Conservation (phyloP, 257 asterid genomes). For the Rehmannia glutinosa region DNA sequence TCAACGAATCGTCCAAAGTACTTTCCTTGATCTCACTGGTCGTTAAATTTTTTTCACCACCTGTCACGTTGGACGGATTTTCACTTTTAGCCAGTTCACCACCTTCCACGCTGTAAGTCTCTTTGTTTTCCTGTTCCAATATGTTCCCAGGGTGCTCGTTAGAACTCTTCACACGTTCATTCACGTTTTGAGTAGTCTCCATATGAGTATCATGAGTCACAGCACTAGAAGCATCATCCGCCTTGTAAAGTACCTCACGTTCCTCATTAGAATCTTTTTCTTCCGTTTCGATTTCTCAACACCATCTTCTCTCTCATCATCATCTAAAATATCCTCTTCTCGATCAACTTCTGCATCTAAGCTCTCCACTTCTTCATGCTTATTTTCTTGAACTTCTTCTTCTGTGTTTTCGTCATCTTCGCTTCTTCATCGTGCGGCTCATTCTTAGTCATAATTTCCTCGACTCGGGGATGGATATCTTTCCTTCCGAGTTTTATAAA, state of each 20-base stretch:
- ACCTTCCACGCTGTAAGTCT: constrained; percentile 19
- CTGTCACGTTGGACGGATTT: constrained; percentile 21
- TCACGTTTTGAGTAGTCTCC: constrained; percentile 30
- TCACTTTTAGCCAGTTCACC: constrained; percentile 31
- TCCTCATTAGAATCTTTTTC: constrained; percentile 56
- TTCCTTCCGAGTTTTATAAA: constrained; percentile 65
- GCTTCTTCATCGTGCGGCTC: constrained; percentile 32
- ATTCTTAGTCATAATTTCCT: constrained; percentile 21
- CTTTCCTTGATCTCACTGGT: constrained; percentile 23
- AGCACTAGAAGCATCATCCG: constrained; percentile 99
- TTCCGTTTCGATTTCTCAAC: constrained; percentile 40
- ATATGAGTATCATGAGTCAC: constrained; percentile 58
- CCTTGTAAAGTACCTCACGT: constrained; percentile 84
- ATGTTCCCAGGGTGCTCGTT: constrained; percentile 27
- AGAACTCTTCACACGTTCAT: constrained; percentile 25
- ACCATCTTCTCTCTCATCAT: constrained; percentile 34
- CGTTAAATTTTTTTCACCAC: too few species aligned
- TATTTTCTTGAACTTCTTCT: constrained; percentile 47
- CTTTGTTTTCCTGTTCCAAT: constrained; percentile 26
- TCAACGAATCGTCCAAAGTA: constrained; percentile 13
- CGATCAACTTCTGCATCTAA: constrained; percentile 46
- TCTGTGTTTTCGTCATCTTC: constrained; percentile 50
- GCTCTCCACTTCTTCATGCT: constrained; percentile 49
- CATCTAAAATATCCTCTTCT: constrained; percentile 45
- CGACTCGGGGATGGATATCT: constrained; percentile 42